A percentile compares a stretch with the other conserved stretches of the same genome.
These are phyloP conservation scores for Paratinospora sagittata DNA, from an alignment of 164 flowering plant species.

Conservation along the genomic window DNA sequence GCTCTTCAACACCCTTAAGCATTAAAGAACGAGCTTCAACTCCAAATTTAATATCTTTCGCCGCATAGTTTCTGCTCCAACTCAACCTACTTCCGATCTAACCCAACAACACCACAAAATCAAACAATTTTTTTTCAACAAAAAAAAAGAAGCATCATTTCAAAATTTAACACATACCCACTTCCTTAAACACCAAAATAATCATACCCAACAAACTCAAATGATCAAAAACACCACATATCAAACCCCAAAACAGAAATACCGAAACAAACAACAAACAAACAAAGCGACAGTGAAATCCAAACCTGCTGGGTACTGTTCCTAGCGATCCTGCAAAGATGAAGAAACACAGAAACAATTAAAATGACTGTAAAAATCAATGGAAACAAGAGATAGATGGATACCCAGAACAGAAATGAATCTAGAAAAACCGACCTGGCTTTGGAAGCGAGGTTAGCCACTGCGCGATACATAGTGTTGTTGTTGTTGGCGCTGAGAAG, in stretches of 20 bases:
- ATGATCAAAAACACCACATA: too few relatives aligned
- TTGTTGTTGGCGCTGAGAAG: neutral
- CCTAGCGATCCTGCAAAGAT: slow-evolving; percentile 24
- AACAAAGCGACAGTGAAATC: neutral
- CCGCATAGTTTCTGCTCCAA: slow-evolving; percentile 90
- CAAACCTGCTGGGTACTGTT: slow-evolving; percentile 21
- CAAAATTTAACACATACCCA: too few relatives aligned
- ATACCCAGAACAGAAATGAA: neutral
- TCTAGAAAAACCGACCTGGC: slow-evolving; percentile 17
- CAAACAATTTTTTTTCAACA: slow-evolving; percentile 1
- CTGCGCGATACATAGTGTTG: slow-evolving; percentile 31
- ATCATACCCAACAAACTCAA: neutral
- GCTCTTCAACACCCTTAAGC: slow-evolving; percentile 95
- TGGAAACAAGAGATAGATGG: too few relatives aligned
- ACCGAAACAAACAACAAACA: neutral
- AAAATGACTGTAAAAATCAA: neutral
- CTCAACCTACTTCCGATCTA: slow-evolving; percentile 64
- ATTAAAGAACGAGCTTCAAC: slow-evolving; percentile 85
- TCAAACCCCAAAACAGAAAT: too few relatives aligned
- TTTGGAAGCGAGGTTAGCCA: slow-evolving; percentile 27
- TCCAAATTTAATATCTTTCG: slow-evolving; percentile 86
- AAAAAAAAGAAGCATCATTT: neutral
- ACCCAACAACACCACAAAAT: too few relatives aligned
- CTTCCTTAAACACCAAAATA: too few relatives aligned
- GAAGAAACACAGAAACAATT: neutral